phyloP scores from a whole-genome alignment of 1,284 basidiomycete species.

The Coniophora puteana region DNA sequence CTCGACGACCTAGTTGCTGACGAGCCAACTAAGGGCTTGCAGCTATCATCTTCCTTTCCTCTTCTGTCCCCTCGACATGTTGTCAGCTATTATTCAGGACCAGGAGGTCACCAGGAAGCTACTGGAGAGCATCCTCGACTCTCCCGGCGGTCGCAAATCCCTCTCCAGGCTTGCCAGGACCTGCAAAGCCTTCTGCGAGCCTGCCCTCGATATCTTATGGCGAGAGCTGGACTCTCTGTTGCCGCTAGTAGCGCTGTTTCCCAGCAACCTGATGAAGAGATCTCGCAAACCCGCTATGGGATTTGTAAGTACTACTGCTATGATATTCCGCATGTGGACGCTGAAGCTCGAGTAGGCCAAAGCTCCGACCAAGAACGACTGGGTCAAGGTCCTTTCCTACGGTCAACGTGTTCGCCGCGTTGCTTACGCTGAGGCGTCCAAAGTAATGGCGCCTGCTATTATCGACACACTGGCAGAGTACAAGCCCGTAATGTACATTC shows the following conservation, averaged over 20 bases:
- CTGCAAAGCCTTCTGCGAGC: constrained; percentile 65
- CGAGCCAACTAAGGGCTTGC: constrained; percentile 20
- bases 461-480: constrained; percentile 62
- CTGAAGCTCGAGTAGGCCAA: constrained; percentile 41
- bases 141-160: constrained; percentile 57
- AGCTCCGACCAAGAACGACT: constrained; percentile 59
- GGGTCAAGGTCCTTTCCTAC: constrained; percentile 60
- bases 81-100: constrained; percentile 55
- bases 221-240: constrained; percentile 71
- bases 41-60: constrained; percentile 37
- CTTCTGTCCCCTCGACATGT: constrained; percentile 48
- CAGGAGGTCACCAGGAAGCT: constrained; percentile 59
- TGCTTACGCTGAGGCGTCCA: constrained; percentile 63
- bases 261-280: constrained; percentile 60
- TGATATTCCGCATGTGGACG: constrained; percentile 8
- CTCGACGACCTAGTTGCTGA: no score
- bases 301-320: constrained; percentile 49
- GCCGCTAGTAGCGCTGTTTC: constrained; percentile 69
- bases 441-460: constrained; percentile 57
- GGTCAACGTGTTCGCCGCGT: constrained; percentile 62
- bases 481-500: constrained; percentile 56
- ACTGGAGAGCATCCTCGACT: constrained; percentile 65
- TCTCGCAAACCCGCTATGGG: constrained; percentile 67
- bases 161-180: constrained; percentile 69
- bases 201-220: constrained; percentile 71